Conservation (phyloP, 768 basidiomycete species). For the Auricularia heimuer region DNA sequence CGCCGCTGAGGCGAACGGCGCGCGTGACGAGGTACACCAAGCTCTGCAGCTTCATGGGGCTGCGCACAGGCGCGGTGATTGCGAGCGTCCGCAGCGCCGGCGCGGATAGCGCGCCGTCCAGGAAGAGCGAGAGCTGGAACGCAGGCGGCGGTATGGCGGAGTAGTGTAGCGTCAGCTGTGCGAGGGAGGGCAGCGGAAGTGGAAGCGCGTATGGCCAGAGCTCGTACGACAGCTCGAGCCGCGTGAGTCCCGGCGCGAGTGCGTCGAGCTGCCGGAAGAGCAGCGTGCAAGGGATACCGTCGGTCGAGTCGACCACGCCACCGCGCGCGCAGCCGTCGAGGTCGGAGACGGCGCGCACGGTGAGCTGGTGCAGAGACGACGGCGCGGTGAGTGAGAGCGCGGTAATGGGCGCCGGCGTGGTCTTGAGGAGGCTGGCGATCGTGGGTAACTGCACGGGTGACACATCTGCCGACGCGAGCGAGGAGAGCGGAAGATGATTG, state of each 20-base stretch:
- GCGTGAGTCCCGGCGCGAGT: not conserved
- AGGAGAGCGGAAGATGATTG: not conserved
- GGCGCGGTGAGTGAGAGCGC: not conserved
- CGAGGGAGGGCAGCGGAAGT: not conserved
- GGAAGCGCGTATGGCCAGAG: not conserved
- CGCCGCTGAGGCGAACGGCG: not conserved
- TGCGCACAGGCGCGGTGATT: not conserved
- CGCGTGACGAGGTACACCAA: not conserved
- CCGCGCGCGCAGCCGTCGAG: not conserved
- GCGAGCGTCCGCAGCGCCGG: not conserved
- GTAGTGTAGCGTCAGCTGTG: not conserved
- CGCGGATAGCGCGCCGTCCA: not conserved
- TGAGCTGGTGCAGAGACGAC: not conserved
- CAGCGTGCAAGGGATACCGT: not conserved
- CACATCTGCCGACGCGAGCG: not conserved
- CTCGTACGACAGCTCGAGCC: not conserved
- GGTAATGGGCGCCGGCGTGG: not conserved
- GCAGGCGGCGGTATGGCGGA: not conserved
- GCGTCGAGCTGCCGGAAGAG: not conserved
- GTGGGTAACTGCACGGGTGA: not conserved
- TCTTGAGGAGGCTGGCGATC: not conserved
- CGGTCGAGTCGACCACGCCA: not conserved
- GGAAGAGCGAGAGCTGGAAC: constrained; percentile 1
- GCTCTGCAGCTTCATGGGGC: not conserved
- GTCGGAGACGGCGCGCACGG: not conserved